These are phyloP conservation scores for Trichoderma afroharzianum DNA, from an alignment of 2,329 filamentous ascomycete species.

Conservation along the genomic window DNA sequence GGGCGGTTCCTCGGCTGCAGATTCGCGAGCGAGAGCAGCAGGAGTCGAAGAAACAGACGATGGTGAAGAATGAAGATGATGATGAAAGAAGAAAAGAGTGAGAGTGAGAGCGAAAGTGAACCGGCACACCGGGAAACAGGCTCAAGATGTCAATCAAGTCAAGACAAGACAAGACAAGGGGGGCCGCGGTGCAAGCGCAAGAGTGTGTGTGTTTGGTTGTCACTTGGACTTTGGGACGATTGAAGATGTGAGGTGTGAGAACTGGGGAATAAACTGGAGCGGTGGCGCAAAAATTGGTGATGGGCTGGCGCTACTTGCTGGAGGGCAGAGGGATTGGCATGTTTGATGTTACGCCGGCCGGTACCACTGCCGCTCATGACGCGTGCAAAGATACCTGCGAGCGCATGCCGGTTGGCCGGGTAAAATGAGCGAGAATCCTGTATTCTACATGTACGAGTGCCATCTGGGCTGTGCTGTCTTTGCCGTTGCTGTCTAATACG, in stretches of 20 bases:
- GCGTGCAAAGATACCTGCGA: neutral
- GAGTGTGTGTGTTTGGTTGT: neutral
- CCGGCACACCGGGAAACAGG: neutral
- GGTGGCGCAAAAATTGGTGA: slow-evolving; percentile 12
- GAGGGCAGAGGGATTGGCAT: neutral
- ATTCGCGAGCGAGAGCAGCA: neutral
- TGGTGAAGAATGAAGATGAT: neutral
- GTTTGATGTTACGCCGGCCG: neutral
- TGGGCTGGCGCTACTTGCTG: slow-evolving; percentile 1
- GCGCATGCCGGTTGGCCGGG: neutral
- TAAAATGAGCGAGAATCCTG: neutral
- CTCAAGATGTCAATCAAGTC: neutral
- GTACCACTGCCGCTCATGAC: neutral
- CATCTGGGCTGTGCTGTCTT: neutral
- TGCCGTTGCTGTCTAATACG: neutral
- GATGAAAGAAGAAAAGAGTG: neutral
- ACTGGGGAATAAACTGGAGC: slow-evolving; percentile 11
- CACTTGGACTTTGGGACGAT: neutral
- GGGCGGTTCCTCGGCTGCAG: neutral
- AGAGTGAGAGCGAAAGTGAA: neutral
- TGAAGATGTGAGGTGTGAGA: neutral
- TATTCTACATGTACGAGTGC: neutral
- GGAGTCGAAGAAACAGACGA: neutral
- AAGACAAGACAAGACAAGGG: neutral
- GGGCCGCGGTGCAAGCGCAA: neutral